These are phyloP conservation scores for Hylodesmum podocarpum DNA, from an alignment of 306 rosid species.

Conservation along the genomic window DNA sequence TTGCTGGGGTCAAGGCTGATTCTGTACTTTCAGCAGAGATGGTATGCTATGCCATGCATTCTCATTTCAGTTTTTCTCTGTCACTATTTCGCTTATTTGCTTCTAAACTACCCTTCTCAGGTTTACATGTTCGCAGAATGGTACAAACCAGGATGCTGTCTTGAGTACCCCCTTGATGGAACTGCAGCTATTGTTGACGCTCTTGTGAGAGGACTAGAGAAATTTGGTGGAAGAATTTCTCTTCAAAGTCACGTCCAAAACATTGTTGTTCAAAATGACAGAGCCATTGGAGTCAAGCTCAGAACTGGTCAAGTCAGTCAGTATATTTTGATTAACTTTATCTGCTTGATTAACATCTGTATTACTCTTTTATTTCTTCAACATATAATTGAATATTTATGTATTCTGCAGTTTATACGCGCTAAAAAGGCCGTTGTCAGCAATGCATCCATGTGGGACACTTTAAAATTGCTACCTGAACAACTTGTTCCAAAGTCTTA, in stretches of 20 bases:
- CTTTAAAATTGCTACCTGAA: conserved; percentile 67
- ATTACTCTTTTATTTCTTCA: not conserved
- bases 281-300: conserved; percentile 83
- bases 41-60: conserved; percentile 48
- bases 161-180: conserved; percentile 87
- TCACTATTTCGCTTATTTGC: not conserved
- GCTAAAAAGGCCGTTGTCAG: conserved; percentile 90
- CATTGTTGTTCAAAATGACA: conserved; percentile 69
- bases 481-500: conserved; percentile 68
- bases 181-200: conserved; percentile 78
- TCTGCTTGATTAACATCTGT: not conserved
- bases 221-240: conserved; percentile 81
- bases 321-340: conserved; percentile 2
- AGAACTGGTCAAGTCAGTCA: conserved; percentile 76
- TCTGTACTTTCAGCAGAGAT: conserved; percentile 89
- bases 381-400: not conserved
- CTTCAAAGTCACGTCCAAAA: conserved; percentile 77
- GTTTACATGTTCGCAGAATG: conserved; percentile 96
- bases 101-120: conserved; percentile 58
- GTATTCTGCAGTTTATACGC: conserved; percentile 63
- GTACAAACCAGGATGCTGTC: conserved; percentile 93
- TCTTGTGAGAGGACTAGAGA: conserved; percentile 76
- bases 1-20: conserved; percentile 87
- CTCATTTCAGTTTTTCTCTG: not conserved
- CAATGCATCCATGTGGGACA: conserved; percentile 96